Conservation (phyloP, 2,329 filamentous ascomycete species). For the Zymoseptoria passerinii region DNA sequence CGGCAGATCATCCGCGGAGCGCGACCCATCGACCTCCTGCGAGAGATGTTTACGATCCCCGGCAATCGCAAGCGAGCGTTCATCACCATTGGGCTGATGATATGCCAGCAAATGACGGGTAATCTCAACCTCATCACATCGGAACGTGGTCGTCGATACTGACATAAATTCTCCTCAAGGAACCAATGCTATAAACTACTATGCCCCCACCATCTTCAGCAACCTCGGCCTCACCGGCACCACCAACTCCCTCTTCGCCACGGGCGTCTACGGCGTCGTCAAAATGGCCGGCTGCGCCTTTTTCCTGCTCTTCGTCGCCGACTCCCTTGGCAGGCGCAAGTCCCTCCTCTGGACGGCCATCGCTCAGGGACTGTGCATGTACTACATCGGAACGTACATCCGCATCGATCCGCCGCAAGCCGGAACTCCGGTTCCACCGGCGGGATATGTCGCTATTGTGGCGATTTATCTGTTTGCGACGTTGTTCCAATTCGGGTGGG, state of each 20-base stretch:
- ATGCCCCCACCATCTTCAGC: slow-evolving; percentile 55
- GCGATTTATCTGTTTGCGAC: slow-evolving; percentile 66
- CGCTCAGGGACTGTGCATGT: slow-evolving; percentile 52
- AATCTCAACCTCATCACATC: slow-evolving; percentile 37
- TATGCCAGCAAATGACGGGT: slow-evolving; percentile 67
- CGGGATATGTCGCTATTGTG: slow-evolving; percentile 62
- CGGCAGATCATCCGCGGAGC: slow-evolving; percentile 59
- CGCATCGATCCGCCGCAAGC: slow-evolving; percentile 50
- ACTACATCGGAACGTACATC: slow-evolving; percentile 64
- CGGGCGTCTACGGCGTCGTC: slow-evolving; percentile 64
- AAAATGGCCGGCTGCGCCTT: slow-evolving; percentile 56
- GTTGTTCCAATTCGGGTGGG: slow-evolving; percentile 59
- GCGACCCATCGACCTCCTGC: slow-evolving; percentile 54
- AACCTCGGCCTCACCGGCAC: slow-evolving; percentile 54
- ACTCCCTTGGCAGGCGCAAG: slow-evolving; percentile 61
- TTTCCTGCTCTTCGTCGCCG: slow-evolving; percentile 63
- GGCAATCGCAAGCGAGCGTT: slow-evolving; percentile 56
- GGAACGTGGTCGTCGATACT: slow-evolving; percentile 12
- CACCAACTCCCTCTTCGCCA: slow-evolving; percentile 57
- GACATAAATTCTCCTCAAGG: background rate
- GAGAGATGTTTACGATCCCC: slow-evolving; percentile 59
- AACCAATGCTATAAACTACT: slow-evolving; percentile 61
- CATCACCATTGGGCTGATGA: slow-evolving; percentile 55
- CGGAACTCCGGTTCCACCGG: slow-evolving; percentile 47
- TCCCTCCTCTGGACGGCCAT: slow-evolving; percentile 38